Conservation (phyloP, 1,139 yeast genomes). For the Wickerhamiella pararugosa region DNA sequence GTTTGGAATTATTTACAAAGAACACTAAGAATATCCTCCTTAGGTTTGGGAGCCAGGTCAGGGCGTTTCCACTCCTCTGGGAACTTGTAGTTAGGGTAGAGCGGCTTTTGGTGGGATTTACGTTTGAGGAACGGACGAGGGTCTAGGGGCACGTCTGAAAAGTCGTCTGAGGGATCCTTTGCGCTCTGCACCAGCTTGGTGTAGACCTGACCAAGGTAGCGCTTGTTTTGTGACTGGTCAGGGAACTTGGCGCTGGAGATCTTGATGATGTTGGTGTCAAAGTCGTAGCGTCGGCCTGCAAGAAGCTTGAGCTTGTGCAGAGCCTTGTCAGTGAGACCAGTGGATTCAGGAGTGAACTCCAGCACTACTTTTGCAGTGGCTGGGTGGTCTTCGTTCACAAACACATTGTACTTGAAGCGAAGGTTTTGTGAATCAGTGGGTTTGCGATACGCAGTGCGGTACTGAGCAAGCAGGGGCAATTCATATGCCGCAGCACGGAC, state of each 20-base stretch:
- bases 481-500: conserved; percentile 83
- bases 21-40: conserved; percentile 13
- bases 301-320: conserved; percentile 64
- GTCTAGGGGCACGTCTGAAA: conserved; percentile 70
- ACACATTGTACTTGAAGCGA: conserved; percentile 54
- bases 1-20: neutral
- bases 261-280: conserved; percentile 40
- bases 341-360: conserved; percentile 37
- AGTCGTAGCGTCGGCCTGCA: conserved; percentile 66
- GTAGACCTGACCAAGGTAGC: conserved; percentile 51
- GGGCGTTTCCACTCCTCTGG: conserved; percentile 85
- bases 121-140: conserved; percentile 46
- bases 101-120: conserved; percentile 25
- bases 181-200: conserved; percentile 47
- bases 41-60: conserved; percentile 14
- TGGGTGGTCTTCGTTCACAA: conserved; percentile 60
- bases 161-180: conserved; percentile 47
- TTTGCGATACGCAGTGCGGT: conserved; percentile 38
- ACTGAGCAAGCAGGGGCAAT: conserved; percentile 68
- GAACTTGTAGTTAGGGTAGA: conserved; percentile 30
- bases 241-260: conserved; percentile 49
- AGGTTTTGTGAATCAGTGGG: conserved; percentile 35
- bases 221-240: conserved; percentile 77
- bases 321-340: conserved; percentile 38
- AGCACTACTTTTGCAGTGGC: conserved; percentile 58